Base-by-base conservation (phyloP, 2,329 filamentous ascomycete genomes). In the Simplicillium sp. region DNA sequence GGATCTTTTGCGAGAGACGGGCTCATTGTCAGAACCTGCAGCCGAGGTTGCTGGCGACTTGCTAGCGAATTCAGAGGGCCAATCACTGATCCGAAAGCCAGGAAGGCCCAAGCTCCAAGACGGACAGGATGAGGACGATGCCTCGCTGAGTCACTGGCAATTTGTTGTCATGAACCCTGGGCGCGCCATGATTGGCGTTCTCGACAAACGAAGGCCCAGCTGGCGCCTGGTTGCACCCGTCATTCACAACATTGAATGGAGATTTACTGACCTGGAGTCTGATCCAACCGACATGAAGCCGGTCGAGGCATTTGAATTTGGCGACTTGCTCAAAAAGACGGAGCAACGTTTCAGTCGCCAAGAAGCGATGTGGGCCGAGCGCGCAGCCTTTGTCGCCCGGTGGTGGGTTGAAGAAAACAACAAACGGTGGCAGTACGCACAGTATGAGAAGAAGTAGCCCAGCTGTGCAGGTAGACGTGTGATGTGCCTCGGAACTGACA, bases 321-420 rank as follows among this genome's bases (percentile, higher is more conserved):
- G 38, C 29, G 37, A 36, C 13, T 29, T 44, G 7, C 39, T 36
- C 18, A 39, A 15, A 17, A 37, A 37, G 17, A 37, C 36, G 3
- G 15, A 44, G 20, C 12, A 32, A 3, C 36, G 25, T 11, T 16
- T 37, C 16, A 34, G 29, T 3, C 16, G 14, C 4, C 28, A 20
- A 2, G 37, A 33, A 12, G 37, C 38, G 7, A 20, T n/a, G 15
- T 43, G 41, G 41, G 38, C 34, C 9, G 38, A 61, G 41, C 54
- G 57, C 35, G 59, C 52, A 1, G 51, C 56, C 5, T 56, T 56
- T 18, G 44, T 60, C 14, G 53, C 54, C 4, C 47, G 55, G 11
- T 61, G 59, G 57, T 61, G 55, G 47, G 54, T 59, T 3, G 55
- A 59, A 38, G 58, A 61, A 43, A 61, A 61, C 36, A 51, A 50